A percentile compares a stretch with the other conserved stretches of the same genome.
Evolutionary conservation across 2,329 filamentous ascomycete genomes (phyloP).

Genomic region (Neopestalotiopsis sp.): DNA sequence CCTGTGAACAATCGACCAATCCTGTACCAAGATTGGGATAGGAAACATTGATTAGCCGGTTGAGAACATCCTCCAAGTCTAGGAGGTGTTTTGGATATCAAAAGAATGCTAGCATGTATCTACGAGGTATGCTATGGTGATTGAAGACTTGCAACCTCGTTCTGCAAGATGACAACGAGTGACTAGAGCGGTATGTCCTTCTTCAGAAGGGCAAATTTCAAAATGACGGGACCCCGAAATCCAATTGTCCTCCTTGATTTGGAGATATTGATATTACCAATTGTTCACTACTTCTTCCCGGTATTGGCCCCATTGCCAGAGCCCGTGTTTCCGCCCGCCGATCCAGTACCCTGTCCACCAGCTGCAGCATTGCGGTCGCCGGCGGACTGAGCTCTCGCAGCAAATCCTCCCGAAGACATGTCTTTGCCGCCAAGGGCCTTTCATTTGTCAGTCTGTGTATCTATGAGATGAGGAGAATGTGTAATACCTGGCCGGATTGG

Average conservation of each 20-base stretch:
- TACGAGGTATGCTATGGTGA: no score
- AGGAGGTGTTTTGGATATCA: no score
- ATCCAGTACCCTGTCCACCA: not conserved
- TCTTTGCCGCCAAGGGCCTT: conserved; percentile 27
- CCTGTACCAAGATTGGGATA: no score
- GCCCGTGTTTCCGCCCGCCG: not conserved
- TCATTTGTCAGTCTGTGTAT: not conserved
- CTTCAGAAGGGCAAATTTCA: not conserved
- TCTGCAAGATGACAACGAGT: no score
- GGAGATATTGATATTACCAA: no score
- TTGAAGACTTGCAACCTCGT: no score
- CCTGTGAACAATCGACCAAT: no score
- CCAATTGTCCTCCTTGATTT: no score
- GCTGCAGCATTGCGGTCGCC: conserved; percentile 24
- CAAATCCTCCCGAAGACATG: conserved; percentile 25
- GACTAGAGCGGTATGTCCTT: not conserved
- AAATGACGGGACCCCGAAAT: not conserved
- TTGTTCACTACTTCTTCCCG: not conserved
- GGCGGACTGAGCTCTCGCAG: conserved; percentile 26
- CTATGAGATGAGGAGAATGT: not conserved
- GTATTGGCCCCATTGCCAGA: not conserved
- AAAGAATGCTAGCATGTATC: no score
- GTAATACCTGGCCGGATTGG: not conserved
- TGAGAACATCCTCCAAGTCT: no score
- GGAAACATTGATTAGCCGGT: no score